Conservation (phyloP, 495 filamentous ascomycete species). For the Ascodesmis nigricans region DNA sequence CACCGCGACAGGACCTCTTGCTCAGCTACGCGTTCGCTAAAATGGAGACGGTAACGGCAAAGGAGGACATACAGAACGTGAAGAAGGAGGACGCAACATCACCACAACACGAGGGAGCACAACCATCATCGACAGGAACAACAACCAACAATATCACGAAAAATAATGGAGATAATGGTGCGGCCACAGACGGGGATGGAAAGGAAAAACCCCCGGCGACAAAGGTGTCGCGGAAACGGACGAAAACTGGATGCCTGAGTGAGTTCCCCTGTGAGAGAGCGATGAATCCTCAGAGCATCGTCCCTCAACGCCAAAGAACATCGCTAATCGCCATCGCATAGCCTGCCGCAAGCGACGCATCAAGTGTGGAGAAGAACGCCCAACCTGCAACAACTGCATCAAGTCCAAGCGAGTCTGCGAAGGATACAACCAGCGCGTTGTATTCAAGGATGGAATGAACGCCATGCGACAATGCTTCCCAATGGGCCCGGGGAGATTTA, state of each 20-base stretch:
- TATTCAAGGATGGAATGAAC: constrained; percentile 69
- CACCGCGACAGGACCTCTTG: too few species aligned
- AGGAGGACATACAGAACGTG: too few species aligned
- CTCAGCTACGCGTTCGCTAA: too few species aligned
- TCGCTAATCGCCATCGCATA: constrained; percentile 22
- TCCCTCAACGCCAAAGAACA: neutral
- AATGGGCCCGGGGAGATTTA: constrained; percentile 24
- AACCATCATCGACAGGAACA: too few species aligned
- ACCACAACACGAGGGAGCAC: too few species aligned
- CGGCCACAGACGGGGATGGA: neutral
- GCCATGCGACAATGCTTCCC: too few species aligned
- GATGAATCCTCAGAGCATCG: neutral
- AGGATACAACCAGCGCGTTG: constrained; percentile 77
- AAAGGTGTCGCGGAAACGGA: constrained; percentile 42
- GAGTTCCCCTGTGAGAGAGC: constrained; percentile 20
- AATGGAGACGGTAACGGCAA: too few species aligned
- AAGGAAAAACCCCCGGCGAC: constrained; percentile 1
- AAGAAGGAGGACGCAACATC: too few species aligned
- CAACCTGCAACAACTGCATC: constrained; percentile 76
- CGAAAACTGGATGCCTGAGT: constrained; percentile 95
- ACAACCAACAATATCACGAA: too few species aligned
- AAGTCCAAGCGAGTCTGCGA: constrained; percentile 89
- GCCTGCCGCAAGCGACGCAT: constrained; percentile 87
- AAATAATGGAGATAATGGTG: too few species aligned
- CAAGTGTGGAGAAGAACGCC: constrained; percentile 90